A percentile compares a stretch with the other conserved stretches of the same genome.
Evolutionary conservation across 495 filamentous ascomycete genomes (phyloP).

Genomic region (Penicillium waksmanii): DNA sequence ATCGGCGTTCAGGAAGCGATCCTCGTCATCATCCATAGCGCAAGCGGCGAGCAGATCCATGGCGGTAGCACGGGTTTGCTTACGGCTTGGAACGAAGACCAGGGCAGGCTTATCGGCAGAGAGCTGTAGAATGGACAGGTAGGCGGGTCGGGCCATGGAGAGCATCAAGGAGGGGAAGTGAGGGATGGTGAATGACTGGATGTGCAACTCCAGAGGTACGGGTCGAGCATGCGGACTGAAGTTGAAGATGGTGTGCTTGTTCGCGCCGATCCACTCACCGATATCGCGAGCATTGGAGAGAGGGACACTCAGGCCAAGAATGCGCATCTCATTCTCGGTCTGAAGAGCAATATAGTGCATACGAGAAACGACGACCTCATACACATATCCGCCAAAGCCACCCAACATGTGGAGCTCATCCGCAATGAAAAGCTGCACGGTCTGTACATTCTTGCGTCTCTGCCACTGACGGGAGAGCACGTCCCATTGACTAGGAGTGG

Average conservation of each 20-base stretch:
- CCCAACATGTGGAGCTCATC: constrained; percentile 98
- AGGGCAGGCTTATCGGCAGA: constrained; percentile 88
- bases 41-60: constrained; percentile 84
- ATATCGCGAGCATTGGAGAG: constrained; percentile 90
- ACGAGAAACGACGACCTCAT: constrained; percentile 93
- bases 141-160: constrained; percentile 94
- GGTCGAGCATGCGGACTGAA: constrained; percentile 92
- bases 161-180: constrained; percentile 98
- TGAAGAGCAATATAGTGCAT: constrained; percentile 97
- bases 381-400: constrained; percentile 84
- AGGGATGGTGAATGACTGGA: constrained; percentile 93
- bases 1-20: constrained; percentile 85
- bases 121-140: constrained; percentile 80
- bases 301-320: constrained; percentile 89
- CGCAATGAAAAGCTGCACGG: constrained; percentile 88
- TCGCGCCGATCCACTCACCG: constrained; percentile 99
- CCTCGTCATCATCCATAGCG: constrained; percentile 87
- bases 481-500: constrained; percentile 94
- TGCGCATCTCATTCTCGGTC: constrained; percentile 79
- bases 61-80: constrained; percentile 89
- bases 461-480: constrained; percentile 95
- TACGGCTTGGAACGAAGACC: constrained; percentile 89
- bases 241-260: constrained; percentile 97
- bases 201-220: constrained; percentile 87
- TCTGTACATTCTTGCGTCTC: constrained; percentile 90